A percentile compares a stretch with the other conserved stretches of the same genome.
Evolutionary conservation across 257 asterid species (phyloP).

Genomic region (Vinca minor): DNA sequence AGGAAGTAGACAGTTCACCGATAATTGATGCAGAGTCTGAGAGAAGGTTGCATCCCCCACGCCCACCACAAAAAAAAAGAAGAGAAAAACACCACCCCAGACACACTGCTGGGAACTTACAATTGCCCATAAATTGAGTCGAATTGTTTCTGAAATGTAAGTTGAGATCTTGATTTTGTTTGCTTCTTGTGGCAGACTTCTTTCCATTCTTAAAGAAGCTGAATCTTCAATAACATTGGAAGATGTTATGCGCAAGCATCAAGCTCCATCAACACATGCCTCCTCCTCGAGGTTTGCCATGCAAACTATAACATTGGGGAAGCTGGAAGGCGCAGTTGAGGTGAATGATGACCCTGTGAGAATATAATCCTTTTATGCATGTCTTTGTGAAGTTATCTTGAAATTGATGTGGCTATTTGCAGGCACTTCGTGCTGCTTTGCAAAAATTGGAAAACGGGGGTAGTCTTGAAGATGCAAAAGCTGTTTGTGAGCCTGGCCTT

Average conservation of each 20-base stretch:
- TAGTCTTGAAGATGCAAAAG: conserved; percentile 68
- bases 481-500: conserved; percentile 63
- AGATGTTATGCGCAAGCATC: conserved; percentile 27
- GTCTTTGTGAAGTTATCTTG: neutral
- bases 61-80: too few species aligned
- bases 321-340: conserved; percentile 66
- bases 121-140: too few species aligned
- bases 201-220: conserved; percentile 43
- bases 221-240: conserved; percentile 51
- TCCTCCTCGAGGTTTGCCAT: conserved; percentile 26
- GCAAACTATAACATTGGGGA: conserved; percentile 64
- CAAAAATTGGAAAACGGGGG: conserved; percentile 61
- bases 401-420: conserved; percentile 17
- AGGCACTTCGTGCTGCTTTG: conserved; percentile 71
- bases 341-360: conserved; percentile 25
- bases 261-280: conserved; percentile 43
- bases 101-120: neutral
- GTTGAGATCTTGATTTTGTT: neutral
- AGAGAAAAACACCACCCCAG: neutral
- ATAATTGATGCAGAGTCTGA: conserved; percentile 46
- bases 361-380: neutral
- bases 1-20: conserved; percentile 21
- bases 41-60: conserved; percentile 49
- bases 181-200: conserved; percentile 32
- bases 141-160: neutral